Base-by-base conservation (phyloP, 805 yeast species). In the Lachancea nothofagi region DNA sequence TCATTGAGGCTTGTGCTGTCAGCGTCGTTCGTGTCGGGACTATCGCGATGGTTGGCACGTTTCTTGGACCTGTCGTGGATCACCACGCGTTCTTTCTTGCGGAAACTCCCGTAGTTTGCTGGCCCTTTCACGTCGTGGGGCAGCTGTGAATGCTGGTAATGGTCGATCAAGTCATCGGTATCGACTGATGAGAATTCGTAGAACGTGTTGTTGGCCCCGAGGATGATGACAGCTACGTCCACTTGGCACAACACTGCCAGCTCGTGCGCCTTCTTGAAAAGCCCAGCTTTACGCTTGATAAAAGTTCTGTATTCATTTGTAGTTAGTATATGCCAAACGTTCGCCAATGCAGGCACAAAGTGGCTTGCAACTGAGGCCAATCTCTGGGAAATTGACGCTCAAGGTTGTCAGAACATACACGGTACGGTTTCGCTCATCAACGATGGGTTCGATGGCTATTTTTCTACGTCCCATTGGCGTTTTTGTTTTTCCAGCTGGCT, bases 271-370 rank as follows among this genome's bases (percentile, higher is more conserved):
- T 70, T 70, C 55, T 84, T 84, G 64, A 93, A 89, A 23, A 90
- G 69, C 2, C 98, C 98, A 0, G 95, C 94, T 61, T 90, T 90
- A 41, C 98, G 75, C 63, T 90, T 90, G 47, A 86, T 86, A 61
- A 90, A 93, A 0, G 98, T 90, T 14, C 53, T 60, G 10, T 64
- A 52, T 42, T 58, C 47, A 25, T 15, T n/a, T 18, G 26, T 31
- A 28, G 40, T 33, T 34, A 31, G 26, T 22, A 26, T 21, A n/a
- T n/a, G n/a, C n/a, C n/a, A 19, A 25, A n/a, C n/a, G n/a, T n/a
- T n/a, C n/a, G n/a, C n/a, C n/a, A n/a, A n/a, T n/a, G n/a, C n/a
- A n/a, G n/a, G n/a, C n/a, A n/a, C n/a, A n/a, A n/a, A n/a, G n/a
- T n/a, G n/a, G n/a, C n/a, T n/a, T n/a, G n/a, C n/a, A n/a, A n/a